Conservation (phyloP, 225 moss, liverwort and hornwort species). For the Physcomitrellopsis africana region DNA sequence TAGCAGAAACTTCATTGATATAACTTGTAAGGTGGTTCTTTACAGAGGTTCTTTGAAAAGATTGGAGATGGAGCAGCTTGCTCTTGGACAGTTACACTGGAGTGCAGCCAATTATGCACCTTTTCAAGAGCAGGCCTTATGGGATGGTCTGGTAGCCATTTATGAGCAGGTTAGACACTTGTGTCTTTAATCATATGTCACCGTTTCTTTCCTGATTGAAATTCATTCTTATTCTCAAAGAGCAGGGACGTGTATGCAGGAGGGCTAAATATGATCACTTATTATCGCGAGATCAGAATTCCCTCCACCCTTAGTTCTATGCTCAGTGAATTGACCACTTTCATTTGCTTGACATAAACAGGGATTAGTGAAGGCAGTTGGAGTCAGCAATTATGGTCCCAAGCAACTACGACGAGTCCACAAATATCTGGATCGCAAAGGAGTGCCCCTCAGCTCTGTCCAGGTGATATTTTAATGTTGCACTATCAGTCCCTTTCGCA, state of each 20-base stretch:
- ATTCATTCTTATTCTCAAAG: not conserved
- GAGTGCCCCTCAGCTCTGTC: slow-evolving; percentile 86
- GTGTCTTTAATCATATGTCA: not conserved
- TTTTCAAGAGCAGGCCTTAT: slow-evolving; percentile 91
- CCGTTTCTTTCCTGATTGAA: not conserved
- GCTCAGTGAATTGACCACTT: not conserved
- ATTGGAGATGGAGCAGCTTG: slow-evolving; percentile 88
- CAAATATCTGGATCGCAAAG: slow-evolving; percentile 77
- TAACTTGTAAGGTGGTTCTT: not conserved
- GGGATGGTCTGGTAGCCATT: slow-evolving; percentile 90
- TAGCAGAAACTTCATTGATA: not conserved
- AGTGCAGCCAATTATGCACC: slow-evolving; percentile 95
- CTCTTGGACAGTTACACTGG: slow-evolving; percentile 97
- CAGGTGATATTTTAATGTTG: slow-evolving; percentile 58
- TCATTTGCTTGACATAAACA: slow-evolving; percentile 16
- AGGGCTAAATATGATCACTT: not conserved
- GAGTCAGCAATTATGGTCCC: slow-evolving; percentile 98
- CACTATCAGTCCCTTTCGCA: not conserved
- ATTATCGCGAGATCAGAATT: not conserved
- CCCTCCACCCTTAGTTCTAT: not conserved
- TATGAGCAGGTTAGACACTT: slow-evolving; percentile 75
- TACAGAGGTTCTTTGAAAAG: slow-evolving; percentile 79
- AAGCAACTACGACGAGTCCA: slow-evolving; percentile 87
- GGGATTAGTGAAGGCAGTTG: slow-evolving; percentile 93
- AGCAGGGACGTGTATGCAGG: not conserved